Base-by-base conservation (phyloP, 1,284 basidiomycete species). In the Moniliella sp. region DNA sequence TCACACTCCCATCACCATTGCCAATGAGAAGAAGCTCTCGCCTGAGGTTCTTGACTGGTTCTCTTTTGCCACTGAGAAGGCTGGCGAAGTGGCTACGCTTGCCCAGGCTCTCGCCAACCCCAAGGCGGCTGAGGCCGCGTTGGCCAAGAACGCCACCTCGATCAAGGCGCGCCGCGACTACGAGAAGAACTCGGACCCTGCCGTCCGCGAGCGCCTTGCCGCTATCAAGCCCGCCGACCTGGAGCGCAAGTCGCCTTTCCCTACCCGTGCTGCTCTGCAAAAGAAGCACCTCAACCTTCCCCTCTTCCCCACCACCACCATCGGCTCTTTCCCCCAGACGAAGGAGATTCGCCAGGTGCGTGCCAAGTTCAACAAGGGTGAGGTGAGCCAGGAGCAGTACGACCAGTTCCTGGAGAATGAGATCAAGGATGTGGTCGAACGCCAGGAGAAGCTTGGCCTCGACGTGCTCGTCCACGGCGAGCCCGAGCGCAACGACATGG, bases 391-490 rank as follows among this genome's bases (percentile, higher is more conserved):
- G 58, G 74, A 71, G 42, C 69, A 97, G 66, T 99, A 99, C 68
- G 83, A 97, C 52, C 74, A 81, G 56, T 97, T 97, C 70, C 88
- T 99, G 68, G 79, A 88, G 72, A 78, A 86, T 68, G 91, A 97
- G 69, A 84, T 99, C 57, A 73, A 91, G 69, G 65, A 65, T 43
- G 86, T 91, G 45, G 86, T 97, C 49, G 71, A 75, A 50, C 83
- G 91, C 78, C 91, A 99, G 66, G 88, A 97, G 71, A 74, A 74
- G 62, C 72, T 86, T 48, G 86, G 79, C 54, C 75, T 99, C 48
- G 91, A 99, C 67, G 74, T 99, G 42, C 73, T 97, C 55, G 91
- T 99, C 48, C 91, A 99, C 67, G 91, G 91, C 61, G 91, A 99
- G 68, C 80, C 91, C 37, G 86, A 94, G 70, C 76, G 86, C 58